Evolutionary conservation across 192 early-diverging fungal genomes (phyloP).

Genomic region (Piromyces finnis): DNA sequence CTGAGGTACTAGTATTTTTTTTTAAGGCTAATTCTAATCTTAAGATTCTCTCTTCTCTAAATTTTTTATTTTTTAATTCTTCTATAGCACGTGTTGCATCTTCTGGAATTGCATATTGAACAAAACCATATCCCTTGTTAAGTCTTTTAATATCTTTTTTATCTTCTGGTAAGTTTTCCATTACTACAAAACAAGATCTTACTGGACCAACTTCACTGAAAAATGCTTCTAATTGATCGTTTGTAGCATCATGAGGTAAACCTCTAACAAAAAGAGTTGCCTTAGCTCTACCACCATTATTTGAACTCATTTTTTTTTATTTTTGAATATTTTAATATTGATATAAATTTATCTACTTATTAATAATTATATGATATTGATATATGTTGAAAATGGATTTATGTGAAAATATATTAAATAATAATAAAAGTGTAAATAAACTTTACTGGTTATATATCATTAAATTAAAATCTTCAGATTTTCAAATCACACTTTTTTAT

Average conservation of each 20-base stretch:
- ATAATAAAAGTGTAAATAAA: too few relatives aligned
- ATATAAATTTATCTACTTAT: too few relatives aligned
- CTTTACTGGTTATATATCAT: too few relatives aligned
- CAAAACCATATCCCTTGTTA: slow-evolving; percentile 85
- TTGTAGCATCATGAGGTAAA: slow-evolving; percentile 67
- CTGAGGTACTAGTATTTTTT: slow-evolving; percentile 9
- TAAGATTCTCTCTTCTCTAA: slow-evolving; percentile 41
- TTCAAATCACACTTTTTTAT: too few relatives aligned
- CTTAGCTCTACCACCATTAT: neutral
- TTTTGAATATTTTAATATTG: too few relatives aligned
- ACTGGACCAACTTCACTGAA: slow-evolving; percentile 79
- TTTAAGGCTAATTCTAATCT: slow-evolving; percentile 61
- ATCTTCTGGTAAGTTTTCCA: slow-evolving; percentile 17
- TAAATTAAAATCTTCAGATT: too few relatives aligned
- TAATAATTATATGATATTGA: too few relatives aligned
- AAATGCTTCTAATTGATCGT: slow-evolving; percentile 64
- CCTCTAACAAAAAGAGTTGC: slow-evolving; percentile 69
- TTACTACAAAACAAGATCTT: slow-evolving; percentile 76
- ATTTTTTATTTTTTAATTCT: slow-evolving; percentile 55
- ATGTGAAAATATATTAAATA: too few relatives aligned
- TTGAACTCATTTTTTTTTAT: neutral
- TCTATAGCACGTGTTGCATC: slow-evolving; percentile 63
- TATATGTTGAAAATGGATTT: too few relatives aligned
- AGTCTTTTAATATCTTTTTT: slow-evolving; percentile 17
- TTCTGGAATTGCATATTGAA: slow-evolving; percentile 61